Conservation (phyloP, 2,329 filamentous ascomycete genomes). For the Trichoderma citrinoviride region DNA sequence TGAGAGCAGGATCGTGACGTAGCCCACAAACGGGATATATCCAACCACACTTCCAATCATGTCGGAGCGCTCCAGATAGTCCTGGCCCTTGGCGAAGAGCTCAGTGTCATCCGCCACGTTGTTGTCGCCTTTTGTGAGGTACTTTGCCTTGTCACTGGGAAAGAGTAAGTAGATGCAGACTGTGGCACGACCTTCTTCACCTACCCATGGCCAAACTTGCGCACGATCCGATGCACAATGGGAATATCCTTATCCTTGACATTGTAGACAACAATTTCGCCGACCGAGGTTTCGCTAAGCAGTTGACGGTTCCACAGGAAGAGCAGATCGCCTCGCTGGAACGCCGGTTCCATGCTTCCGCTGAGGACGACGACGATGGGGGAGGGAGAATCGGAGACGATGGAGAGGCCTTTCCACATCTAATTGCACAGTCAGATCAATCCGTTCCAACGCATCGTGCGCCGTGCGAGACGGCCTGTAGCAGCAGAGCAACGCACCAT, state of each 20-base stretch:
- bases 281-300: slow-evolving; percentile 53
- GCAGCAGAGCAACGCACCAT: slow-evolving; percentile 54
- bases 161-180: neutral
- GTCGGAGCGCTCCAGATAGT: slow-evolving; percentile 80
- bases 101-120: slow-evolving; percentile 92
- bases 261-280: slow-evolving; percentile 67
- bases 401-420: slow-evolving; percentile 86
- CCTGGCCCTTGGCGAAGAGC: slow-evolving; percentile 77
- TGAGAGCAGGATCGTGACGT: slow-evolving; percentile 92
- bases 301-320: slow-evolving; percentile 74
- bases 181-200: slow-evolving; percentile 26
- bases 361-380: slow-evolving; percentile 83
- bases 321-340: slow-evolving; percentile 73
- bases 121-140: slow-evolving; percentile 97
- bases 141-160: slow-evolving; percentile 55
- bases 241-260: slow-evolving; percentile 93
- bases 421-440: slow-evolving; percentile 28
- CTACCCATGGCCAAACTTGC: slow-evolving; percentile 63
- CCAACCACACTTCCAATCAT: slow-evolving; percentile 90
- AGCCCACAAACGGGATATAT: slow-evolving; percentile 92
- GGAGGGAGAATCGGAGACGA: slow-evolving; percentile 70
- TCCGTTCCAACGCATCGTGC: neutral
- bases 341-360: slow-evolving; percentile 81
- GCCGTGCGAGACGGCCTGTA: neutral
- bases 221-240: slow-evolving; percentile 90